Base-by-base conservation (phyloP, 257 asterid genomes). In the Orobanche coerulescens region DNA sequence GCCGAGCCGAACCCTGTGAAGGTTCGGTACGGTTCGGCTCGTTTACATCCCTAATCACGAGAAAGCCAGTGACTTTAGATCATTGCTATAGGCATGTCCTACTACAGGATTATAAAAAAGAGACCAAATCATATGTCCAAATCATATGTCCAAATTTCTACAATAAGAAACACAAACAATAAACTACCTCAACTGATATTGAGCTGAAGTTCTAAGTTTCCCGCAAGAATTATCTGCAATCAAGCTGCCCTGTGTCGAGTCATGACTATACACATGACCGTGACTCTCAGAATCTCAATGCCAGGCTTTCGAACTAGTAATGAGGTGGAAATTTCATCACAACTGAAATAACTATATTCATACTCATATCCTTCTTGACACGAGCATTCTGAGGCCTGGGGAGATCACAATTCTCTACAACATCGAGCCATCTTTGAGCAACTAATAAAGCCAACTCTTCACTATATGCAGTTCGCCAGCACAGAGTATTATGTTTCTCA, bases 401-500 rank as follows among this genome's bases (percentile, higher is more conserved):
- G 80, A 89, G 95, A 78, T 93, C 98, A 73, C 95, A 84, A 39
- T 84, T 93, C 77, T 89, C 95, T 1, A 92, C 22, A 65, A 71
- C 74, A 39, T 75, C 84, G 33, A 57, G 75, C 4, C 95, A 89
- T 43, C 81, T 75, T 48, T 80, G 82, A 0, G 97, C 68, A 61
- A 86, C 95, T 33, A 89, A 64, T 8, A 78, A 62, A 56, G 95
- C 94, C 73, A 93, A 64, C 66, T 93, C 97, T 69, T 82, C 91
- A 18, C 75, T 68, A 31, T 86, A 95, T n/a, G 92, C 84, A 7
- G 84, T 86, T 63, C 89, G 81, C 98, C 96, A 93, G 95, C 98
- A 88, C 2, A 94, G 94, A 39, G 68, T 75, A 46, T 55, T 66
- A 73, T 53, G 62, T 58, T 66, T 86, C 63, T 76, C 86, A n/a